These are phyloP conservation scores for Anthracocystis setariae DNA, from an alignment of 1,284 basidiomycete species.

Conservation along the genomic window DNA sequence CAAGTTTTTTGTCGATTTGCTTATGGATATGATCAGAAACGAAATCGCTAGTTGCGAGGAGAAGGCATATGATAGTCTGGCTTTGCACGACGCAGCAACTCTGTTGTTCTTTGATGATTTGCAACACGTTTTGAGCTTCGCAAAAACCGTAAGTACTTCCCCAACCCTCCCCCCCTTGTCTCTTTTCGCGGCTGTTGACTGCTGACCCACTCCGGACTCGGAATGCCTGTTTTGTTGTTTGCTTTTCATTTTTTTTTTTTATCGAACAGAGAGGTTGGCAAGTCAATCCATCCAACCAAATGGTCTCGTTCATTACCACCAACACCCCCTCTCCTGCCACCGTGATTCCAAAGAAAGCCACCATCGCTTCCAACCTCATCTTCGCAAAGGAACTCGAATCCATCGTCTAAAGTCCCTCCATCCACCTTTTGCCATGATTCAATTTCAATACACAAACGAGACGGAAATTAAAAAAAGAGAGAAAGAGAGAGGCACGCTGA, in stretches of 20 bases:
- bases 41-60: conserved; percentile 95
- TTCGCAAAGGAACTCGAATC: conserved; percentile 67
- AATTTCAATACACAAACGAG: background rate
- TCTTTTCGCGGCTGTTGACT: no score
- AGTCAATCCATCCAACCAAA: conserved; percentile 67
- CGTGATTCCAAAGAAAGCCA: conserved; percentile 61
- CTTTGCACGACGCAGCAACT: conserved; percentile 85
- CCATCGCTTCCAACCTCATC: conserved; percentile 61
- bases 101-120: conserved; percentile 85
- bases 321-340: conserved; percentile 30
- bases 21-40: conserved; percentile 92
- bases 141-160: conserved; percentile 72
- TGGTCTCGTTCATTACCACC: conserved; percentile 60
- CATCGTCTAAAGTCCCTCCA: conserved; percentile 52
- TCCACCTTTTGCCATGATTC: no score
- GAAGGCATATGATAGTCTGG: conserved; percentile 85
- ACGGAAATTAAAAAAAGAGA: no score
- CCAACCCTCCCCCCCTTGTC: background rate
- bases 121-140: conserved; percentile 80
- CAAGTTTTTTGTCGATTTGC: conserved; percentile 85
- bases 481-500: no score
- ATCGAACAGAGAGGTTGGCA: conserved; percentile 67
- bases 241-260: background rate
- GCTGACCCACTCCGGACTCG: no score
- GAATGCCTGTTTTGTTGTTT: no score